Conservation (phyloP, 352 stramenopile species). For the Pythium rhizo-oryzae region DNA sequence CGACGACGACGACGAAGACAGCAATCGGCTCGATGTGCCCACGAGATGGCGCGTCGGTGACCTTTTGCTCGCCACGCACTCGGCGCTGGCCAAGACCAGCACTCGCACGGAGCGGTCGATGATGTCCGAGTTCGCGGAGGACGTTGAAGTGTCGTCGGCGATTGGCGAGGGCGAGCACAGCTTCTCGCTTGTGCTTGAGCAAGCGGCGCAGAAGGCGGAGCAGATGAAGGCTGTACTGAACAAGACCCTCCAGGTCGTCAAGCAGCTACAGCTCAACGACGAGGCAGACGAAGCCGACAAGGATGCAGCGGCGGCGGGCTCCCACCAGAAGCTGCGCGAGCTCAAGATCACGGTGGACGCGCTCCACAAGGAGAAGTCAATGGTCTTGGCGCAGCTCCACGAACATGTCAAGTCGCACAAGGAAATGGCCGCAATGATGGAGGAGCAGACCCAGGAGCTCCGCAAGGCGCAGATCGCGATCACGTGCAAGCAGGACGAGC, state of each 20-base stretch:
- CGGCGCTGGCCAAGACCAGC: constrained; percentile 54
- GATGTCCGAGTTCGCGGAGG: constrained; percentile 53
- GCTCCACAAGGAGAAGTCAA: constrained; percentile 62
- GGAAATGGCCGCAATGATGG: constrained; percentile 41
- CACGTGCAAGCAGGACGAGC: constrained; percentile 47
- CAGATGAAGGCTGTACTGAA: constrained; percentile 40
- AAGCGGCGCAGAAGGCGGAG: constrained; percentile 39
- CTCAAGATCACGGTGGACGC: constrained; percentile 54
- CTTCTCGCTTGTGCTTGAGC: constrained; percentile 40
- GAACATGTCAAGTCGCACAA: constrained; percentile 56
- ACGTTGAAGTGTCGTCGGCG: constrained; percentile 44
- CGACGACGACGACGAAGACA: constrained; percentile 35
- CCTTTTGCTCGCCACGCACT: constrained; percentile 67
- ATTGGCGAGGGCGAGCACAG: constrained; percentile 41
- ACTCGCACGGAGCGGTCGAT: constrained; percentile 58
- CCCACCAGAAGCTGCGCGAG: constrained; percentile 41
- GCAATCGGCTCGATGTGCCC: constrained; percentile 27
- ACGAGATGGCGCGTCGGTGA: constrained; percentile 63
- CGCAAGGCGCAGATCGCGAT: constrained; percentile 50
- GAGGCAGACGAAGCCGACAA: constrained; percentile 23
- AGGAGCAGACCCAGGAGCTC: constrained; percentile 63
- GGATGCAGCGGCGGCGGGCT: constrained; percentile 8
- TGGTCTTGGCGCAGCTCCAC: constrained; percentile 55
- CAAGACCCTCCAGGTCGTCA: constrained; percentile 43
- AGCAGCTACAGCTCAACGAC: constrained; percentile 52